These are phyloP conservation scores for Gloeopeniophorella convolvens DNA, from an alignment of 768 basidiomycete species.

Conservation along the genomic window DNA sequence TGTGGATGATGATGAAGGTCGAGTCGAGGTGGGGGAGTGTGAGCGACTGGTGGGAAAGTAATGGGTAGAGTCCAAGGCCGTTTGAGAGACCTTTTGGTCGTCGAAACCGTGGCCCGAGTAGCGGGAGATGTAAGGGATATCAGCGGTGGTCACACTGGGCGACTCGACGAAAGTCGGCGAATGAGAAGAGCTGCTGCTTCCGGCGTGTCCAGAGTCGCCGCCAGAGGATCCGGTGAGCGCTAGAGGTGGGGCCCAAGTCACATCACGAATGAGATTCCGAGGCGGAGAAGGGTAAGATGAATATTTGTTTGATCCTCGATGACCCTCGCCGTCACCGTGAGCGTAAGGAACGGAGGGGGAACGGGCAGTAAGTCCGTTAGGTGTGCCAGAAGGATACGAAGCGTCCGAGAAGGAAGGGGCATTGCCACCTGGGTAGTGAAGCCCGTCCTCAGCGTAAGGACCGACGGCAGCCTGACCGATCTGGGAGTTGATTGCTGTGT, in stretches of 20 bases:
- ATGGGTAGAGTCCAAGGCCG: constrained; percentile 43
- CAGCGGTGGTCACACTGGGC: constrained; percentile 46
- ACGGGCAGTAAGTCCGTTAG: constrained; percentile 37
- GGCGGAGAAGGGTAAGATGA: constrained; percentile 34
- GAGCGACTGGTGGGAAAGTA: constrained; percentile 67
- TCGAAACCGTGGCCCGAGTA: constrained; percentile 35
- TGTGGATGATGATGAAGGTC: constrained; percentile 53
- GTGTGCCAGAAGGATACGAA: constrained; percentile 37
- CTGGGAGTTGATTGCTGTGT: constrained; percentile 24
- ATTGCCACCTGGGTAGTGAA: constrained; percentile 46
- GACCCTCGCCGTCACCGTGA: constrained; percentile 30
- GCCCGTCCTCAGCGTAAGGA: constrained; percentile 37
- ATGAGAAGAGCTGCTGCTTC: constrained; percentile 40
- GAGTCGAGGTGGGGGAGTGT: constrained; percentile 61
- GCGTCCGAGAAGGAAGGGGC: constrained; percentile 36
- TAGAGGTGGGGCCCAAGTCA: constrained; percentile 24
- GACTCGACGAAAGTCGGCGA: constrained; percentile 50
- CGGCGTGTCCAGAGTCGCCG: constrained; percentile 36
- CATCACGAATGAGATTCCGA: constrained; percentile 24
- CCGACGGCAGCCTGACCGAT: constrained; percentile 26
- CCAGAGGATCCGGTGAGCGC: constrained; percentile 32
- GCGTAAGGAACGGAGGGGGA: constrained; percentile 41
- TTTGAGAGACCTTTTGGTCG: constrained; percentile 50
- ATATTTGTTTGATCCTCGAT: constrained; percentile 47
- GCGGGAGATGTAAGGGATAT: constrained; percentile 42